Conservation (phyloP, 495 filamentous ascomycete genomes). For the Penicillium maclennaniae region DNA sequence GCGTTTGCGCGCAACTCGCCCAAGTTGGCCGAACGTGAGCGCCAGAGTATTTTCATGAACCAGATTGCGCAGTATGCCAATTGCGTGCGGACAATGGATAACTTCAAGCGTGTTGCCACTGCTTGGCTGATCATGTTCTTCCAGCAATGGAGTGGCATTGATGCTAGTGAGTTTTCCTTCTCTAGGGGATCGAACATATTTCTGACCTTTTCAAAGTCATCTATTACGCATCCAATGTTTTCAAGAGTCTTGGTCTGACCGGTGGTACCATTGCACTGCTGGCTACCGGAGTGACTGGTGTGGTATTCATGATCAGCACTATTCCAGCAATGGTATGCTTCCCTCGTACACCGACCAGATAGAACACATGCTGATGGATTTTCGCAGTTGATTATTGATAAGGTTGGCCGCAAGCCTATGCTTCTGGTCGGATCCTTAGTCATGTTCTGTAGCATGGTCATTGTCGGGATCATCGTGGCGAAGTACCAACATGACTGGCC, state of each 20-base stretch:
- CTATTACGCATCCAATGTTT: conserved; percentile 37
- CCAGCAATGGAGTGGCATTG: conserved; percentile 44
- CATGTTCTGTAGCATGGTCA: conserved; percentile 41
- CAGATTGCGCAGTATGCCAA: conserved; percentile 37
- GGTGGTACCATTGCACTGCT: conserved; percentile 71
- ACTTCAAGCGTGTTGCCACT: conserved; percentile 37
- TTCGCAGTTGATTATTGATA: conserved; percentile 60
- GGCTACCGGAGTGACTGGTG: conserved; percentile 55
- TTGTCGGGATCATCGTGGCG: conserved; percentile 45
- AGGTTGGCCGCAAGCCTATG: conserved; percentile 68
- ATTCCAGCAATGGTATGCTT: conserved; percentile 74
- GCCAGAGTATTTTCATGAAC: conserved; percentile 30
- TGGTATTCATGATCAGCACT: conserved; percentile 69
- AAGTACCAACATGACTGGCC: conserved; percentile 35
- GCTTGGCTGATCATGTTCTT: conserved; percentile 43
- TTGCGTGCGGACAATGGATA: conserved; percentile 34
- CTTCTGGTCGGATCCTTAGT: conserved; percentile 61
- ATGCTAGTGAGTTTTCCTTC: conserved; percentile 25
- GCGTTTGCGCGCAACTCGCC: conserved; percentile 34
- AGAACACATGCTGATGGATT: conserved; percentile 49
- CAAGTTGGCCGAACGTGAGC: conserved; percentile 29
- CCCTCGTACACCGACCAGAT: conserved; percentile 18
- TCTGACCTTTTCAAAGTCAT: conserved; percentile 17
- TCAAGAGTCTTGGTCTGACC: conserved; percentile 78
- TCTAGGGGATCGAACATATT: neutral